Percentiles rank a stretch among this genome's conserved stretches.
Evolutionary conservation across 768 basidiomycete genomes (phyloP).

Genomic region (Porpolomopsis calyptriformis): DNA sequence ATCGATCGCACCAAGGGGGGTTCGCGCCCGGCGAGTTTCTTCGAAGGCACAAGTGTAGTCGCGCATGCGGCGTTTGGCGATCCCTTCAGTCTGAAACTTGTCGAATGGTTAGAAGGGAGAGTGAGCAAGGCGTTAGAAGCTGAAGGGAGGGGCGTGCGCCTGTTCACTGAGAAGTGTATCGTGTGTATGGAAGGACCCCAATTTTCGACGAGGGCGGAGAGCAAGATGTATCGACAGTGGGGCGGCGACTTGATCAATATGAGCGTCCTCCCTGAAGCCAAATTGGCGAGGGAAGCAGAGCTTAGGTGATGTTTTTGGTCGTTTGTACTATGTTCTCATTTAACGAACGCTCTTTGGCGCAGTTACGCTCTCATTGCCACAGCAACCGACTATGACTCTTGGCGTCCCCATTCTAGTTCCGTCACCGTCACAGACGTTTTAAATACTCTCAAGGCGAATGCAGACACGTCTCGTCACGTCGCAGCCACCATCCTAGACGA

Average conservation of each 20-base stretch:
- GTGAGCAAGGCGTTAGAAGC: slow-evolving; percentile 54
- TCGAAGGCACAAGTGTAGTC: slow-evolving; percentile 71
- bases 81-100: slow-evolving; percentile 63
- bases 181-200: slow-evolving; percentile 97
- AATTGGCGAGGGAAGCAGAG: slow-evolving; percentile 92
- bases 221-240: slow-evolving; percentile 85
- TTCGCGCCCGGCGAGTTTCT: slow-evolving; percentile 81
- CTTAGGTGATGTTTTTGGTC: slow-evolving; percentile 65
- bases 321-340: not conserved
- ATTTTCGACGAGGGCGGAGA: slow-evolving; percentile 98
- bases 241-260: slow-evolving; percentile 95
- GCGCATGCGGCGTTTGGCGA: slow-evolving; percentile 94
- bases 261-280: slow-evolving; percentile 95
- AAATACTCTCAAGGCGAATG: slow-evolving; percentile 80
- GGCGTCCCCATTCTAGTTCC: slow-evolving; percentile 67
- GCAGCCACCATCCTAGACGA: slow-evolving; percentile 61
- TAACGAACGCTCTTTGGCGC: slow-evolving; percentile 1
- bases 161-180: slow-evolving; percentile 77
- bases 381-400: slow-evolving; percentile 92
- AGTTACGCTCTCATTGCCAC: slow-evolving; percentile 91
- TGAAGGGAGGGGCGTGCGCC: slow-evolving; percentile 47
- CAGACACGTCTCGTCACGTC: slow-evolving; percentile 73
- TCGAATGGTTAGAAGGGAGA: slow-evolving; percentile 52
- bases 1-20: slow-evolving; percentile 96
- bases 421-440: slow-evolving; percentile 90